Evolutionary conservation across 2,329 filamentous ascomycete species (phyloP).

Genomic region (Colletotrichum falcatum): DNA sequence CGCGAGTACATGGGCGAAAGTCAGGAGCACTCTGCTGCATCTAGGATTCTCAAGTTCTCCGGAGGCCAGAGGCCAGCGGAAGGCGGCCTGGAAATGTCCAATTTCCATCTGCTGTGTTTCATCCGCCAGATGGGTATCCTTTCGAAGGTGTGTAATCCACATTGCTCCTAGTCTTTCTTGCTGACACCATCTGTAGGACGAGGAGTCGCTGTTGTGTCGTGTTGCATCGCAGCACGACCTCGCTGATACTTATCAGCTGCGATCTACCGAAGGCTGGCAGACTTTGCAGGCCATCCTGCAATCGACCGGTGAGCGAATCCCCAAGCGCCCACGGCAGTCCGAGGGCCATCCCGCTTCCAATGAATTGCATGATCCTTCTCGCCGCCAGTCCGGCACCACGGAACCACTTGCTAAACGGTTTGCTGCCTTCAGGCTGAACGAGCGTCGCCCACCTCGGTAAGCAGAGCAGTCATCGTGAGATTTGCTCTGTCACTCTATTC

Average conservation of each 20-base stretch:
- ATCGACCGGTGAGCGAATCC: constrained; percentile 96
- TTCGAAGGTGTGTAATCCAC: constrained; percentile 76
- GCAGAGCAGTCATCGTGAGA: constrained; percentile 12
- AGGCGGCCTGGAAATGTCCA: constrained; percentile 79
- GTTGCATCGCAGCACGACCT: constrained; percentile 86
- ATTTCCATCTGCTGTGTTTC: constrained; percentile 95
- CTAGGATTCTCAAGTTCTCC: constrained; percentile 74
- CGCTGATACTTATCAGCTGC: constrained; percentile 83
- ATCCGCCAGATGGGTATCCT: constrained; percentile 84
- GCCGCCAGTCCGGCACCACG: constrained; percentile 49
- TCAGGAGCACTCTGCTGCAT: constrained; percentile 79
- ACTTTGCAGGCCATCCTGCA: constrained; percentile 93
- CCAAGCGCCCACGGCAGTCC: constrained; percentile 72
- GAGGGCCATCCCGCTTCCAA: constrained; percentile 51
- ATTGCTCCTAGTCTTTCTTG: background rate
- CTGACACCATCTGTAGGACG: constrained; percentile 71
- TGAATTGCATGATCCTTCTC: constrained; percentile 43
- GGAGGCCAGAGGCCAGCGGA: constrained; percentile 70
- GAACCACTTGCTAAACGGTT: constrained; percentile 74
- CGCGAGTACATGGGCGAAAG: constrained; percentile 86
- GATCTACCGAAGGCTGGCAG: constrained; percentile 92
- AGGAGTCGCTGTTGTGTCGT: constrained; percentile 86
- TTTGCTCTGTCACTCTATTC: constrained; percentile 3
- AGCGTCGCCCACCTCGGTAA: constrained; percentile 45
- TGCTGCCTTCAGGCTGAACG: constrained; percentile 74